These are phyloP conservation scores for Globisporangium alternatum DNA, from an alignment of 352 stramenopile genomes.

Conservation along the genomic window DNA sequence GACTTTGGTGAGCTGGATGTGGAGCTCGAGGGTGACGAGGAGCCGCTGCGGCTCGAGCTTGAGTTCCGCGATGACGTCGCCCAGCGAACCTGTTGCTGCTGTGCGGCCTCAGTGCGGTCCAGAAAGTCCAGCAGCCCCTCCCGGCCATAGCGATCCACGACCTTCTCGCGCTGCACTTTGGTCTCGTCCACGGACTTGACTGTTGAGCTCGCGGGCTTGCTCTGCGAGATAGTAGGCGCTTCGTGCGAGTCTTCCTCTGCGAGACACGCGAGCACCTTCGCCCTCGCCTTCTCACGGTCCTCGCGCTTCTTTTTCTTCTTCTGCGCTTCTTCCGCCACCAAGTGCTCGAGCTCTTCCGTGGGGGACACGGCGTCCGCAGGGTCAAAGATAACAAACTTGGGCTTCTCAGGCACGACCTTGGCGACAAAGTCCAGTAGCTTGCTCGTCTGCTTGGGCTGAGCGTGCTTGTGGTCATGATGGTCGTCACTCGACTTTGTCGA, in stretches of 20 bases:
- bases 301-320: conserved; percentile 46
- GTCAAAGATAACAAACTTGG: conserved; percentile 55
- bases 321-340: conserved; percentile 38
- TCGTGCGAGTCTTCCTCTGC: conserved; percentile 33
- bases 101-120: conserved; percentile 29
- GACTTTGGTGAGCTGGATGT: conserved; percentile 19
- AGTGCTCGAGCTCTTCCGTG: conserved; percentile 33
- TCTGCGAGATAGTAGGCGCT: conserved; percentile 13
- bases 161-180: conserved; percentile 42
- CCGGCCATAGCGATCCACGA: conserved; percentile 49
- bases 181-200: conserved; percentile 56
- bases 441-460: conserved; percentile 17
- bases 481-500: neutral
- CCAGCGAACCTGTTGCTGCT: conserved; percentile 25
- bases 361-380: conserved; percentile 36
- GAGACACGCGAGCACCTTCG: conserved; percentile 46
- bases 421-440: conserved; percentile 58
- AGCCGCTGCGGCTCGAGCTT: conserved; percentile 9
- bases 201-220: conserved; percentile 21
- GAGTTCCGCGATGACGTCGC: conserved; percentile 13
- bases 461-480: neutral
- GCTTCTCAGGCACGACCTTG: conserved; percentile 45
- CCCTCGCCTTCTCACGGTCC: conserved; percentile 38
- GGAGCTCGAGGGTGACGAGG: conserved; percentile 26
- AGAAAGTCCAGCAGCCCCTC: conserved; percentile 49